phyloP scores from a whole-genome alignment of 2,329 filamentous ascomycete genomes.

The Shiraia bambusicola region DNA sequence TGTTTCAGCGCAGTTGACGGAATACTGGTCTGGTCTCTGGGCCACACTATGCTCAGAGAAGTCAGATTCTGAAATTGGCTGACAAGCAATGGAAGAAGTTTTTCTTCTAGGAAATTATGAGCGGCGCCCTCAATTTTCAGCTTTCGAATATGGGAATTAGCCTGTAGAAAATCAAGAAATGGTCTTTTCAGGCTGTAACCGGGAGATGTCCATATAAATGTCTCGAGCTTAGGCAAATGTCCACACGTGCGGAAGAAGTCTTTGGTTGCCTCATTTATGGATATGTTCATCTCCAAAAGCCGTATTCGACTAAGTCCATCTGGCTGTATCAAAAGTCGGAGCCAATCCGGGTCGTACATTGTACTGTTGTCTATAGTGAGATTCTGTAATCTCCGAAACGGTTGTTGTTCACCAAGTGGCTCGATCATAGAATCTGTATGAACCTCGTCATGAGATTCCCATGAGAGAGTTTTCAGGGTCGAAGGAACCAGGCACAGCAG shows the following conservation, averaged over 20 bases:
- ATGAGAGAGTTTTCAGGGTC: constrained; percentile 2
- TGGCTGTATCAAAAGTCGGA: constrained; percentile 1
- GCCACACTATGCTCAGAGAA: neutral
- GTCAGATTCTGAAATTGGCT: neutral
- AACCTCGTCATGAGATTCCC: neutral
- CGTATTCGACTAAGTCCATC: constrained; percentile 1
- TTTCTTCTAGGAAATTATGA: neutral
- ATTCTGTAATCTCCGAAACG: constrained; percentile 2
- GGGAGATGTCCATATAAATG: constrained; percentile 1
- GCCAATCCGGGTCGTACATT: constrained; percentile 1
- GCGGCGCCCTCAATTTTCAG: constrained; percentile 2
- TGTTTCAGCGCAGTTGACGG: neutral
- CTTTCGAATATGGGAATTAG: constrained; percentile 2
- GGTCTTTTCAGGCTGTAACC: neutral
- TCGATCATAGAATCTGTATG: neutral
- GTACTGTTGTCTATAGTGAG: neutral
- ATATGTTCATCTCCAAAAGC: constrained; percentile 2
- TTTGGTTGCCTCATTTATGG: neutral
- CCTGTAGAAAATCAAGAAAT: neutral
- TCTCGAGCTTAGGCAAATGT: constrained; percentile 1
- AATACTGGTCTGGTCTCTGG: neutral
- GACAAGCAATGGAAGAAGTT: neutral
- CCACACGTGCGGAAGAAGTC: constrained; percentile 3
- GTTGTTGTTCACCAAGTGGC: neutral
- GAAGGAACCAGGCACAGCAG: constrained; percentile 3